Evolutionary conservation across 495 filamentous ascomycete genomes (phyloP), one percentile per base, ranked within the genome.

Genomic region (Lasiosphaeriaceae sp.): DNA sequence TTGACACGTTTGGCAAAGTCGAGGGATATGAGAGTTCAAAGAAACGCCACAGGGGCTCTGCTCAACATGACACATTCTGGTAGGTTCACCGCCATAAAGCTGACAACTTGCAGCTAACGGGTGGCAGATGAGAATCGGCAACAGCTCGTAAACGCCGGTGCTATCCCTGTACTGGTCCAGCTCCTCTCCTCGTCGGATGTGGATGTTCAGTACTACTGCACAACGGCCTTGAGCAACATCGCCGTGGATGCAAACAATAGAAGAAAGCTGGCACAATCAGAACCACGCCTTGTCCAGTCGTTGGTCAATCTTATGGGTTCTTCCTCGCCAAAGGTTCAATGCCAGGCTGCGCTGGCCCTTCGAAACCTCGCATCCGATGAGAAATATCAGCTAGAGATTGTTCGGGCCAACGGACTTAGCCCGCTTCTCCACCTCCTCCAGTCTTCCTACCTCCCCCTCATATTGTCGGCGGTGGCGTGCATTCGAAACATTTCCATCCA

Each of bases 41-140:
- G 94, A 60, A 98, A 98, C 73, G 94, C 94, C 49, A 98, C 94
- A 1, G 94, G 94, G 19, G 94, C 94, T 44, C 75, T 98, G 43
- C 81, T 98, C 26, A 98, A 98, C 70, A 98, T 98, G 94, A 98
- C 94, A 59, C 94, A 98, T 79, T 97, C 94, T 60, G 92, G 92
- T 97, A 82, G 50, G 81, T 62, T 58, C 41, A 23, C 63, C 35
- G 44, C 17, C 9, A 39, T 12, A 29, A 2, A 35, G 21, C 17
- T n/a, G 2, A 4, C 11, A 26, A 17, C 11, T 51, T 17, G 14
- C 11, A 14, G 26, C 71, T 75, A 67, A 75, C 64, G 55, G 24
- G 50, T 21, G 53, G 37, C 58, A 96, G 94, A 97, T 73, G 94
- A 97, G 68, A 98, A 98, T 69, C 85, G 94, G 54, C 91, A 96